Percentiles rank a stretch among this genome's conserved stretches.
Conservation (phyloP, 164 flowering plant species). For the Platanus orientalis region DNA sequence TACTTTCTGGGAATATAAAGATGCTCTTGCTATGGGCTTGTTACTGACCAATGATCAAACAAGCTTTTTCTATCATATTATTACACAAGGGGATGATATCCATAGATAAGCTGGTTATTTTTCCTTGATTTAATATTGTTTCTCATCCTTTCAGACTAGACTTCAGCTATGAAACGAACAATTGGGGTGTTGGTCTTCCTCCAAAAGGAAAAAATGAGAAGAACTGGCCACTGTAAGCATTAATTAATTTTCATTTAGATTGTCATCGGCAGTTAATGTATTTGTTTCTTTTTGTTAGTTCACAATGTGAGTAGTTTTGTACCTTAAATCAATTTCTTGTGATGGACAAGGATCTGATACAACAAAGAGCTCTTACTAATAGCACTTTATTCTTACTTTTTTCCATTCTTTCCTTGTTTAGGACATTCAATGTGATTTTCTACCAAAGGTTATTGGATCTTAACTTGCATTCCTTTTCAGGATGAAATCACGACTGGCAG, state of each 20-base stretch:
- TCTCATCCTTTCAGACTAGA: constrained; percentile 54
- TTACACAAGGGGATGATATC: too few species aligned
- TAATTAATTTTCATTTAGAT: constrained; percentile 1
- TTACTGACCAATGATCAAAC: not conserved
- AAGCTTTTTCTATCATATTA: not conserved
- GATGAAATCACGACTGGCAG: constrained; percentile 76
- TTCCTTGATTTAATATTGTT: not conserved
- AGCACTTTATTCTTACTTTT: not conserved
- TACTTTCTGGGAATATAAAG: not conserved
- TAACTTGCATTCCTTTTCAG: constrained; percentile 31
- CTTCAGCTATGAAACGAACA: constrained; percentile 73
- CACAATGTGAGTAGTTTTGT: not conserved
- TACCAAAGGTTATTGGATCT: not conserved
- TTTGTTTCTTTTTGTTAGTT: not conserved
- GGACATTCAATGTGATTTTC: not conserved
- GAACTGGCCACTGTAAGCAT: constrained; percentile 86
- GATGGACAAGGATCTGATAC: not conserved
- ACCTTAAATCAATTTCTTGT: not conserved
- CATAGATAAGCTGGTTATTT: too few species aligned
- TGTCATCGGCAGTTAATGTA: not conserved
- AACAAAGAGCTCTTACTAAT: constrained; percentile 2
- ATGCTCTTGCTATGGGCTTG: not conserved
- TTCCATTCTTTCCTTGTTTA: not conserved
- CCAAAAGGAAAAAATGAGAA: constrained; percentile 76
- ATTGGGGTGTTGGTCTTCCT: constrained; percentile 98